Conservation (phyloP, 768 basidiomycete species). For the Pleurotus citrinopileatus region DNA sequence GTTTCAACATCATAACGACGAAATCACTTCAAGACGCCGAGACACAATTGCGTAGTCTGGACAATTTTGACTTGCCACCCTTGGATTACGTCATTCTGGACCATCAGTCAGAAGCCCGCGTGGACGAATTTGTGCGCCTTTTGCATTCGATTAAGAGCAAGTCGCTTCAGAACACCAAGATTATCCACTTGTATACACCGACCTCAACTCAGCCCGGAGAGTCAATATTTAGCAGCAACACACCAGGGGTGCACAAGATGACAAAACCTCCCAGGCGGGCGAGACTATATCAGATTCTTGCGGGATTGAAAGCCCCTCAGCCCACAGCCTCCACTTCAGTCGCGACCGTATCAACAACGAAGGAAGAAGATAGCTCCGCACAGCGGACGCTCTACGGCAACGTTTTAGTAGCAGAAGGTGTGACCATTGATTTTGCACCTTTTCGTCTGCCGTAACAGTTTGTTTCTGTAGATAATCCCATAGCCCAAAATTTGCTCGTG, state of each 20-base stretch:
- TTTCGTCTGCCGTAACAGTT: not conserved
- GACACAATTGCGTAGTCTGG: constrained; percentile 32
- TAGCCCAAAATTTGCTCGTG: constrained; percentile 64
- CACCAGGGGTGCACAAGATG: constrained; percentile 60
- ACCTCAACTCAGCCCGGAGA: constrained; percentile 57
- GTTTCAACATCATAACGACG: constrained; percentile 46
- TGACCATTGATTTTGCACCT: constrained; percentile 3
- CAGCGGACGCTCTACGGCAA: constrained; percentile 62
- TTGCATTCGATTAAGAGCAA: constrained; percentile 36
- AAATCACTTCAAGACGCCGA: constrained; percentile 46
- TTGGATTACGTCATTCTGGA: constrained; percentile 70
- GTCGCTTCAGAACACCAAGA: constrained; percentile 51
- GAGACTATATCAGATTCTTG: constrained; percentile 60
- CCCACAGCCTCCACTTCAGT: constrained; percentile 34
- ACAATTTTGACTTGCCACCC: constrained; percentile 22
- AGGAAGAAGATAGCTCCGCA: constrained; percentile 43
- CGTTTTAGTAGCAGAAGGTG: constrained; percentile 72
- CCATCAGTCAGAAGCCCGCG: constrained; percentile 57
- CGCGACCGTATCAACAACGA: constrained; percentile 36
- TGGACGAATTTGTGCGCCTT: constrained; percentile 53
- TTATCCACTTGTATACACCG: constrained; percentile 72
- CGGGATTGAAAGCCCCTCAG: constrained; percentile 52
- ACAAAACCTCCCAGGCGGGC: constrained; percentile 68
- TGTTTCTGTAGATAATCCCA: constrained; percentile 54
- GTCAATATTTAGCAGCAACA: constrained; percentile 46